These are phyloP conservation scores for Penicillium capsulatum DNA, from an alignment of 2,329 filamentous ascomycete genomes.

Conservation along the genomic window DNA sequence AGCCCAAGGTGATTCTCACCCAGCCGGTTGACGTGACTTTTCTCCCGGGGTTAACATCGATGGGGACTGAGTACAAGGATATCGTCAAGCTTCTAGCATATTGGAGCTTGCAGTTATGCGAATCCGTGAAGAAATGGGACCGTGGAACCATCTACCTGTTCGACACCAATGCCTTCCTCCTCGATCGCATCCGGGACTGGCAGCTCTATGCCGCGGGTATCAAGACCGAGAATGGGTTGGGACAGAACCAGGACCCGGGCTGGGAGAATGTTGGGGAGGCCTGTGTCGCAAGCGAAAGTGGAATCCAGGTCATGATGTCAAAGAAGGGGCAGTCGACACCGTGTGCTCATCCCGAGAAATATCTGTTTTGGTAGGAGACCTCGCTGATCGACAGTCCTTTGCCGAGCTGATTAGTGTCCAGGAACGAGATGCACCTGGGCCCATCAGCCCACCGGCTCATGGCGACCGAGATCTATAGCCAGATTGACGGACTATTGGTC, in stretches of 20 bases:
- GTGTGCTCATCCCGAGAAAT: constrained; percentile 37
- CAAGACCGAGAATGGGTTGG: constrained; percentile 33
- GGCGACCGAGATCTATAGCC: constrained; percentile 36
- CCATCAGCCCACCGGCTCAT: constrained; percentile 37
- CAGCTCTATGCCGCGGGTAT: constrained; percentile 36
- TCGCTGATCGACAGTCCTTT: constrained; percentile 8
- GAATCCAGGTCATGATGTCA: constrained; percentile 30
- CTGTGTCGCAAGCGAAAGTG: constrained; percentile 29
- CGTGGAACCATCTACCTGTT: constrained; percentile 37
- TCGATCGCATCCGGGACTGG: constrained; percentile 38
- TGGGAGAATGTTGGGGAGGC: constrained; percentile 38
- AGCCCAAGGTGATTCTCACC: constrained; percentile 38
- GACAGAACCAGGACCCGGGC: constrained; percentile 29
- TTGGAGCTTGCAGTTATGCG: constrained; percentile 34
- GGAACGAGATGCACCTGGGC: constrained; percentile 42
- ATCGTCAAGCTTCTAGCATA: constrained; percentile 30
- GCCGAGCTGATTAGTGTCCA: constrained; percentile 17
- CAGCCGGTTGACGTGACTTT: constrained; percentile 40
- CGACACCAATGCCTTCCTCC: constrained; percentile 38
- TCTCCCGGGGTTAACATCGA: constrained; percentile 32
- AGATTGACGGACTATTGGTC: constrained; percentile 35
- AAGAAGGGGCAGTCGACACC: constrained; percentile 18
- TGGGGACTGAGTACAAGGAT: constrained; percentile 31
- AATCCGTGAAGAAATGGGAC: constrained; percentile 31
- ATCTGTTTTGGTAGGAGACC: constrained; percentile 40